phyloP scores from a whole-genome alignment of 2,329 filamentous ascomycete genomes.

The Teratosphaeria zuluensis region DNA sequence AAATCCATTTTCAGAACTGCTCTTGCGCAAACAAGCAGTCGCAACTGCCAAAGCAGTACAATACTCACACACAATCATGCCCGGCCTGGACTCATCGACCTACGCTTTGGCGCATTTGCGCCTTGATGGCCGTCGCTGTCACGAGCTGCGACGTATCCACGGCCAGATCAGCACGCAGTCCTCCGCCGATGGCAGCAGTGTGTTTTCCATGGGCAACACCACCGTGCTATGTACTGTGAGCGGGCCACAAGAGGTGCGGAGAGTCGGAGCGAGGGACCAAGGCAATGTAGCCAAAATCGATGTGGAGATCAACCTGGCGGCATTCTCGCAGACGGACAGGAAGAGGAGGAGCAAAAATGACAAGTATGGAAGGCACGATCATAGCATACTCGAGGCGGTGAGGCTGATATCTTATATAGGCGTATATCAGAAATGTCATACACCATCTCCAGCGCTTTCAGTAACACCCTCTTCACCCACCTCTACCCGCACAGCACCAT shows the following conservation, averaged over 20 bases:
- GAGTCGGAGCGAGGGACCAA: constrained; percentile 31
- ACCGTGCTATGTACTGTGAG: constrained; percentile 89
- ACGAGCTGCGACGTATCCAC: constrained; percentile 81
- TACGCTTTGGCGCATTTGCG: constrained; percentile 71
- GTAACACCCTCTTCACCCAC: constrained; percentile 70
- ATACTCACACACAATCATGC: constrained; percentile 8
- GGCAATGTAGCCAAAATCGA: constrained; percentile 56
- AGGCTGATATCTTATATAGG: constrained; percentile 35
- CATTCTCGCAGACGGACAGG: constrained; percentile 79
- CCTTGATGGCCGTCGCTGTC: constrained; percentile 77
- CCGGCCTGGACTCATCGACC: constrained; percentile 71
- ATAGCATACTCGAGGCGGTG: neutral
- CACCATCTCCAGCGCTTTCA: constrained; percentile 67
- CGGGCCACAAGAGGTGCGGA: constrained; percentile 65
- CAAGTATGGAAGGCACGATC: constrained; percentile 40
- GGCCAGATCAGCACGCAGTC: constrained; percentile 88
- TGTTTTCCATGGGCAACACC: constrained; percentile 95
- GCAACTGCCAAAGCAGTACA: neutral
- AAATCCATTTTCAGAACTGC: neutral
- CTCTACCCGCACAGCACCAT: constrained; percentile 85
- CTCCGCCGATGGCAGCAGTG: constrained; percentile 83
- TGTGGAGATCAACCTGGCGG: constrained; percentile 76
- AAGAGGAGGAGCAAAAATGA: constrained; percentile 66
- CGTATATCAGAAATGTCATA: constrained; percentile 72
- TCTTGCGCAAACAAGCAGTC: no score